These are phyloP conservation scores for Didymella exigua DNA, from an alignment of 2,329 filamentous ascomycete genomes.

Conservation along the genomic window DNA sequence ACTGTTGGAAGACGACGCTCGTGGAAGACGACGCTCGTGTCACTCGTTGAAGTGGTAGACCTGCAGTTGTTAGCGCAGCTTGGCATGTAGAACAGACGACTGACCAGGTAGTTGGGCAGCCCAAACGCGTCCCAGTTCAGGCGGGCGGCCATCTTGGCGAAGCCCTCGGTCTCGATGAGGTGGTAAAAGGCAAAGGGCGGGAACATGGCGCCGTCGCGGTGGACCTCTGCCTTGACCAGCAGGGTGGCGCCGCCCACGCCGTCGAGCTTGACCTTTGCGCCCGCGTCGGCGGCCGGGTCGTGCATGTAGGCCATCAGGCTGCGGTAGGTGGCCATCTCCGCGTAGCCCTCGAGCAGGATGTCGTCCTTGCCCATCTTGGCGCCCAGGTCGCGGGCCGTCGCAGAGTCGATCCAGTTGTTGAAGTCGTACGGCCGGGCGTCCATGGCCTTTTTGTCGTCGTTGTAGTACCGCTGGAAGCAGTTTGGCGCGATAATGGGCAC, in stretches of 20 bases:
- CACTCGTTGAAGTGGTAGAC: slow-evolving; percentile 91
- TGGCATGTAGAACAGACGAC: slow-evolving; percentile 31
- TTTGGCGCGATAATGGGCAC: slow-evolving; percentile 94
- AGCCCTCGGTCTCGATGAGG: slow-evolving; percentile 96
- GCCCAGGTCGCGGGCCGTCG: slow-evolving; percentile 75
- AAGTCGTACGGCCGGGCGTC: slow-evolving; percentile 89
- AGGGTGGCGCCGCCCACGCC: slow-evolving; percentile 93
- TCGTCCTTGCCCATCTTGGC: slow-evolving; percentile 86
- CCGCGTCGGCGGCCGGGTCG: slow-evolving; percentile 56
- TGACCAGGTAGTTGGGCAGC: slow-evolving; percentile 95
- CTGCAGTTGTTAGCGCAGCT: slow-evolving; percentile 53
- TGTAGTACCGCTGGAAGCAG: slow-evolving; percentile 83
- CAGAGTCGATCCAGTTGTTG: slow-evolving; percentile 96
- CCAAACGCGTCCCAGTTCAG: slow-evolving; percentile 85
- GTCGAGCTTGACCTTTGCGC: slow-evolving; percentile 76
- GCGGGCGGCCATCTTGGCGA: slow-evolving; percentile 93
- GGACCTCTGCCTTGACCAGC: slow-evolving; percentile 94
- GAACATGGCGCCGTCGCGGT: slow-evolving; percentile 98
- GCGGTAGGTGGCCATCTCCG: slow-evolving; percentile 89
- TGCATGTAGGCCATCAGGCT: slow-evolving; percentile 87
- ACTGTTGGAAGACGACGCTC: neutral
- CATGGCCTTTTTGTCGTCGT: slow-evolving; percentile 72
- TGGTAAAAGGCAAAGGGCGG: slow-evolving; percentile 96
- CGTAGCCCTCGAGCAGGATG: slow-evolving; percentile 90
- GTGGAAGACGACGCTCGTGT: neutral